Evolutionary conservation across 2,329 filamentous ascomycete genomes (phyloP).

Genomic region (Ophiostoma quercus): DNA sequence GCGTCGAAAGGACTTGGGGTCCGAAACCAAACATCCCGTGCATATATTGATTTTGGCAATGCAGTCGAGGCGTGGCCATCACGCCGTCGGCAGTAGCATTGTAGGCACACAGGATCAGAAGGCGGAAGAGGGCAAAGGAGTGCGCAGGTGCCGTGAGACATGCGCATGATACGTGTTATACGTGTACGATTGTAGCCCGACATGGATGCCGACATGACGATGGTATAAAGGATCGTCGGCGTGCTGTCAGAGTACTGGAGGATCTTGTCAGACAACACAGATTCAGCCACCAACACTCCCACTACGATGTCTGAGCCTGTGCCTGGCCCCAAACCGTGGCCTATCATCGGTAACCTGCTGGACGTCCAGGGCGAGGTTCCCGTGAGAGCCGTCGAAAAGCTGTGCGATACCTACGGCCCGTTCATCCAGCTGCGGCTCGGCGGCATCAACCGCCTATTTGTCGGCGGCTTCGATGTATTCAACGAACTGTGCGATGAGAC

Average conservation of each 20-base stretch:
- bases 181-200: not conserved
- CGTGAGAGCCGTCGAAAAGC: constrained; percentile 21
- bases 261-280: not conserved
- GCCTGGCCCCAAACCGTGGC: constrained; percentile 14
- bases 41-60: not conserved
- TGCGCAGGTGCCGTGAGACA: not conserved
- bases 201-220: not conserved
- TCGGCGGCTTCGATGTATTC: constrained; percentile 25
- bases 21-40: constrained; percentile 8
- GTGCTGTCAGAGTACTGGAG: not conserved
- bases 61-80: not conserved
- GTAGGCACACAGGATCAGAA: not conserved
- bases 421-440: constrained; percentile 24
- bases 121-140: too few species aligned
- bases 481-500: constrained; percentile 29
- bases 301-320: not conserved
- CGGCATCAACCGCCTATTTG: constrained; percentile 21
- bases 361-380: constrained; percentile 28
- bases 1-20: not conserved
- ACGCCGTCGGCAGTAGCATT: not conserved
- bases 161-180: not conserved
- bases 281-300: not conserved
- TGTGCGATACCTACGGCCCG: constrained; percentile 26
- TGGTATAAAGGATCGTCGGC: not conserved
- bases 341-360: constrained; percentile 28